phyloP scores from a whole-genome alignment of 108 stramenopile species.

The Skeletonema costatum region DNA sequence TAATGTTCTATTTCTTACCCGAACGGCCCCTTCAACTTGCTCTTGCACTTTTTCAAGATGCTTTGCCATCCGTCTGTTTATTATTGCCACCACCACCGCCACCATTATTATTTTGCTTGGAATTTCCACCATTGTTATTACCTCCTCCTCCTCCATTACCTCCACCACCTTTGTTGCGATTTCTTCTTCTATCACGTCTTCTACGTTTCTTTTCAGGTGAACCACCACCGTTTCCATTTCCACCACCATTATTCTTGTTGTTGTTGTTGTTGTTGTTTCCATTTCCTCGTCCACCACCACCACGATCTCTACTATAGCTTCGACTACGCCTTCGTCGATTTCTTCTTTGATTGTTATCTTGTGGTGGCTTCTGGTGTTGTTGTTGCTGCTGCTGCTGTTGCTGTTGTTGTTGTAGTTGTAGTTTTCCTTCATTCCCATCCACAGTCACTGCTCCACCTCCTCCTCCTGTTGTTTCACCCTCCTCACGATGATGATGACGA shows the following conservation, averaged over 20 bases:
- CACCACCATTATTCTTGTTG: neutral
- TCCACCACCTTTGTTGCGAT: conserved; percentile 7
- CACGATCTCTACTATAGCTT: conserved; percentile 12
- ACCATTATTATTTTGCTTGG: neutral
- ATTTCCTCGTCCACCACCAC: neutral
- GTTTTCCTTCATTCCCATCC: neutral
- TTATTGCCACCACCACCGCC: neutral
- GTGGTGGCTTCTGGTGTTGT: neutral
- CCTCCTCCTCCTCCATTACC: neutral
- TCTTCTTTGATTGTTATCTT: conserved; percentile 3
- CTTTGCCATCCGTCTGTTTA: neutral
- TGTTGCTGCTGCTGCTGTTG: neutral
- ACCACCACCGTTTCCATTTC: neutral
- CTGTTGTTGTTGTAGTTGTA: neutral
- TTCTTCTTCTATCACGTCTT: conserved; percentile 18
- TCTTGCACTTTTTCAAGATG: neutral
- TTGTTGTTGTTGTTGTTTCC: too few species aligned
- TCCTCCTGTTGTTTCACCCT: neutral
- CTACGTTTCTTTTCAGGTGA: conserved; percentile 22
- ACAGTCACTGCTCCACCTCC: neutral
- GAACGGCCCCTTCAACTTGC: neutral
- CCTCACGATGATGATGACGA: neutral
- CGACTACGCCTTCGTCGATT: conserved; percentile 13
- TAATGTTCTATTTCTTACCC: neutral
- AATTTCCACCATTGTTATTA: neutral